Conservation (phyloP, 2,329 filamentous ascomycete species). For the Sarocladium brachiariae region DNA sequence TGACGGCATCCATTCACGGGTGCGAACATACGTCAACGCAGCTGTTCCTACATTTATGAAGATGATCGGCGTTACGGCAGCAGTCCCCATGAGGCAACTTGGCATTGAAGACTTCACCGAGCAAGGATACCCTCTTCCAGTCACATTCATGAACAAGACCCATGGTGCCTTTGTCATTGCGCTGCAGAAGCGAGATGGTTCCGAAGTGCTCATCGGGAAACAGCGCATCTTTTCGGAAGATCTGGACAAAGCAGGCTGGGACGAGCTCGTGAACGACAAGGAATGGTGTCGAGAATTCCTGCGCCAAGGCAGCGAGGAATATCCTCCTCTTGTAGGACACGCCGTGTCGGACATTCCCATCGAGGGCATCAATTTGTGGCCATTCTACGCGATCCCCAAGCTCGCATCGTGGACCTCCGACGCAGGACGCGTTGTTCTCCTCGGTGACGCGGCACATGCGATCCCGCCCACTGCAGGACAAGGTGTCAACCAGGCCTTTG, state of each 20-base stretch:
- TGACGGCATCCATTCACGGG: conserved; percentile 53
- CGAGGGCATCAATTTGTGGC: conserved; percentile 38
- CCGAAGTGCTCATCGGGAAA: conserved; percentile 40
- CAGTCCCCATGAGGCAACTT: conserved; percentile 30
- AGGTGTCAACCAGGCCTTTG: conserved; percentile 40
- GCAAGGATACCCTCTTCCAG: conserved; percentile 30
- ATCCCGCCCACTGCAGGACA: conserved; percentile 41
- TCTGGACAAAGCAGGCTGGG: conserved; percentile 35
- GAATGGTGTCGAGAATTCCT: conserved; percentile 27
- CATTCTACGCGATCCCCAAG: conserved; percentile 40
- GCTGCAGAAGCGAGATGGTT: conserved; percentile 40
- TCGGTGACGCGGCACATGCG: conserved; percentile 42
- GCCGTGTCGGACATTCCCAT: conserved; percentile 24
- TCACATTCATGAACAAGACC: conserved; percentile 33
- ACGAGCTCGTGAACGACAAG: conserved; percentile 31
- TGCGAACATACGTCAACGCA: conserved; percentile 44
- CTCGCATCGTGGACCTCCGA: conserved; percentile 37
- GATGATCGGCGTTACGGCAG: conserved; percentile 32
- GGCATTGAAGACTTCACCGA: conserved; percentile 16
- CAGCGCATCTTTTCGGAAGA: conserved; percentile 30
- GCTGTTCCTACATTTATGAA: conserved; percentile 44
- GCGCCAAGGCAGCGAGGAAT: conserved; percentile 25
- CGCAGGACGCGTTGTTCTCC: conserved; percentile 31
- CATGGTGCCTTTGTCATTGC: conserved; percentile 44
- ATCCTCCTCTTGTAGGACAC: conserved; percentile 28